Evolutionary conservation across 768 basidiomycete genomes (phyloP), one percentile per base, ranked within the genome.

Genomic region (Tylopilus vinaceipallidus): DNA sequence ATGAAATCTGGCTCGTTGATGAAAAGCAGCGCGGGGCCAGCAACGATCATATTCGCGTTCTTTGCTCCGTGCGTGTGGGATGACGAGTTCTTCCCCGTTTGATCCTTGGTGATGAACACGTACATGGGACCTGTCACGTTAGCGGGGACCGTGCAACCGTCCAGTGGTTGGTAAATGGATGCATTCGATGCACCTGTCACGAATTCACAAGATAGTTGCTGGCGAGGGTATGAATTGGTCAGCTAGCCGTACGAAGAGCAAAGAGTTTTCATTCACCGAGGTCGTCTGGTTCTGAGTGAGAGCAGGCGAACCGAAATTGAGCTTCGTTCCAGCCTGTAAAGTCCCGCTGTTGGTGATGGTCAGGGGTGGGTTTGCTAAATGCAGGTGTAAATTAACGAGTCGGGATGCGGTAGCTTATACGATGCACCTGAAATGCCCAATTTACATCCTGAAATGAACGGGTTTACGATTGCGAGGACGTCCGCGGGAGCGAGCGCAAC

Each of bases 201-300:
- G 80, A 92, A 88, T 69, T 91, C 84, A 68, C 90, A 91, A 70
- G 74, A 80, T 29, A 87, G 62, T 53, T 59, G 63, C 84, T 86
- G 59, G 32, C 17, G 29, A 37, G 14, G 16, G 13, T 45, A 45
- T 42, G 50, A 12, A 52, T 38, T 36, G 54, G n/a, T 54, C 20
- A 34, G 56, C n/a, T 53, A 20, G 43, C 42, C 22, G 17, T 10
- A n/a, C 9, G 24, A 17, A 24, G n/a, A 13, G 36, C 10, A 24
- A 42, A 32, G 12, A 24, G 65, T 75, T 68, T 58, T 79, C 78
- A 26, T 71, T 64, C 23, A 66, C 61, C 39, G 73, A 67, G 42
- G 73, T 68, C 35, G 72, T 73, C 51, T 77, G 75, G 47, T 79
- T 81, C 56, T n/a, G n/a, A n/a, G n/a, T n/a, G n/a, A 86, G 63